These are phyloP conservation scores for Dichomitus squalens DNA, from an alignment of 1,284 basidiomycete species.

Conservation along the genomic window DNA sequence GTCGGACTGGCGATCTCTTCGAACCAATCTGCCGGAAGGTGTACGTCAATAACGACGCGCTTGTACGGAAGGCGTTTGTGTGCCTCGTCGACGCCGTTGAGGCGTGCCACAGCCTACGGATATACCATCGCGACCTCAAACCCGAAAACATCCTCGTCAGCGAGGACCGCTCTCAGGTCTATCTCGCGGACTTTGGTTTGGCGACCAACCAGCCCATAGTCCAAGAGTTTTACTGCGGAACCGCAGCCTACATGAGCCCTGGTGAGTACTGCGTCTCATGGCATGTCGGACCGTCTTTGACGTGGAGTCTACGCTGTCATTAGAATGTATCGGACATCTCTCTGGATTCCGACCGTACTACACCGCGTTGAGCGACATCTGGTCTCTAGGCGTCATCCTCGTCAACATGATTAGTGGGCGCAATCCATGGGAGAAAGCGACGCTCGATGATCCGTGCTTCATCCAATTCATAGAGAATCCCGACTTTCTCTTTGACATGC, in stretches of 20 bases:
- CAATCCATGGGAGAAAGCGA: constrained; percentile 86
- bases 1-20: constrained; percentile 64
- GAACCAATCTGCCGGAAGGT: constrained; percentile 54
- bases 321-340: constrained; percentile 28
- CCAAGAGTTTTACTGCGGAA: constrained; percentile 49
- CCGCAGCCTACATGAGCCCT: constrained; percentile 61
- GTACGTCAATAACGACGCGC: constrained; percentile 48
- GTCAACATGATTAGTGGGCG: constrained; percentile 85
- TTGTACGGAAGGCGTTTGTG: constrained; percentile 53
- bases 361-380: constrained; percentile 84
- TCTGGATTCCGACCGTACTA: constrained; percentile 41
- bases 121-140: constrained; percentile 73
- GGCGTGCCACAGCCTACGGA: constrained; percentile 56
- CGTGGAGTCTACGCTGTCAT: background rate
- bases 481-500: constrained; percentile 65
- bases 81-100: constrained; percentile 65
- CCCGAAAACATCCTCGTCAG: constrained; percentile 72
- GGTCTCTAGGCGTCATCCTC: constrained; percentile 65
- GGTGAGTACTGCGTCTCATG: constrained; percentile 33
- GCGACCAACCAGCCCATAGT: constrained; percentile 50
- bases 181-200: constrained; percentile 68
- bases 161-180: constrained; percentile 45
- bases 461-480: constrained; percentile 42
- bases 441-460: constrained; percentile 73
- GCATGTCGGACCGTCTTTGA: background rate